Evolutionary conservation across 495 filamentous ascomycete genomes (phyloP), one percentile per base, ranked within the genome.

Genomic region (Lindgomyces ingoldianus): DNA sequence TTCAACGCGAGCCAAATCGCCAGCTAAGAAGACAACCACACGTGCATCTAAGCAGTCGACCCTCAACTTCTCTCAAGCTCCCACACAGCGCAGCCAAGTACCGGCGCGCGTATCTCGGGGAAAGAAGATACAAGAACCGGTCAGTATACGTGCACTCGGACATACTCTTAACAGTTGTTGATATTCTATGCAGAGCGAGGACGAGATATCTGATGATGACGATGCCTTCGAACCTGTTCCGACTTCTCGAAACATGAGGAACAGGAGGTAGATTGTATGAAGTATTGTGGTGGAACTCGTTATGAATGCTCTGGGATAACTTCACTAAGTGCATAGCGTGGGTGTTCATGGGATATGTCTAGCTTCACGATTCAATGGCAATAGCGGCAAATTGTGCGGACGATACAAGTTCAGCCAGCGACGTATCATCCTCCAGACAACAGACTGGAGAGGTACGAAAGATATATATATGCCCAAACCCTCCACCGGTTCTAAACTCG

Each of bases 141-240:
- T 77, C 44, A 80, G 78, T 67, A 22, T 39, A 18, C 18, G 47
- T 22, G 1, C 16, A 49, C 41, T 11, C 18, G 33, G 24, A 45
- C 27, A 39, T 12, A 26, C 16, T 22, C 12, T 16, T n/a, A n/a
- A n/a, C n/a, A n/a, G n/a, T n/a, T 12, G 42, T 16, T 57, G 25
- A 49, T 14, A 18, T 47, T 26, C 6, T 12, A 49, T 41, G 10
- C 26, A 91, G 62, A 89, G 90, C 64, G 90, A 91, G 68, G 89
- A 85, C 64, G 83, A 89, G 60, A 90, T 91, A 4, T 86, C 83
- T 0, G 87, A 88, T 41, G 84, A 85, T 27, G 84, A 89, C 58
- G 91, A 96, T 78, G 91, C 89, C 0, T 94, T 95, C 59, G 72
- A 74, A 26, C 68, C 72, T 18, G 53, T 48, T 12, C 19, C 70